phyloP scores from a whole-genome alignment of 306 rosid genomes.

The Vigna trinervia region DNA sequence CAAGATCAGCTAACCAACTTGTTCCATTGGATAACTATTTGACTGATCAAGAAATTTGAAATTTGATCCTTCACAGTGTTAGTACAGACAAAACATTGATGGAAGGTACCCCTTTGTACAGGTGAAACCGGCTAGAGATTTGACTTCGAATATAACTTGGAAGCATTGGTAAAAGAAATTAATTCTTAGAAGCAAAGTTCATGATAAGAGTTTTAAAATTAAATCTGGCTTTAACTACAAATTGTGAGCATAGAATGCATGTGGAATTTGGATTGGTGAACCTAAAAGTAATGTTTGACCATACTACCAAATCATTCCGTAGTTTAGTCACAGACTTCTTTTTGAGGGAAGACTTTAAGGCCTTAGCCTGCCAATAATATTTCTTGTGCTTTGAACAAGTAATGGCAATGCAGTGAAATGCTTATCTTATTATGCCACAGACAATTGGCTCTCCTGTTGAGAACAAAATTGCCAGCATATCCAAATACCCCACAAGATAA shows the following conservation, averaged over 20 bases:
- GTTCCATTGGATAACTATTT: conserved; percentile 20
- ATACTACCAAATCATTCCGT: conserved; percentile 28
- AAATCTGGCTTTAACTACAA: no score
- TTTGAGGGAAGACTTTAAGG: conserved; percentile 23
- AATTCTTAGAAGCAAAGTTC: background rate
- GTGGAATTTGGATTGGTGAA: background rate
- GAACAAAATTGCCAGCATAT: conserved; percentile 31
- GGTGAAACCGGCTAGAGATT: background rate
- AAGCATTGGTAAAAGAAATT: no score
- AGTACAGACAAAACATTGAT: conserved; percentile 26
- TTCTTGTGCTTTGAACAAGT: conserved; percentile 36
- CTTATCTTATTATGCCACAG: conserved; percentile 28
- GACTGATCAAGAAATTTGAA: conserved; percentile 17
- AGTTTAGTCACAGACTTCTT: background rate
- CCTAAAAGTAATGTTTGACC: conserved; percentile 22
- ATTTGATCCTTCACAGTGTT: background rate
- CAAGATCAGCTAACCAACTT: background rate
- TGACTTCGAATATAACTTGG: background rate
- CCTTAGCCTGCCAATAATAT: background rate
- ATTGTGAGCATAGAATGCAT: conserved; percentile 21
- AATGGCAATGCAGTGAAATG: conserved; percentile 10
- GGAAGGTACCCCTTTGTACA: background rate
- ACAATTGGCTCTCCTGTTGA: conserved; percentile 8
- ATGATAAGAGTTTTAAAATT: no score
- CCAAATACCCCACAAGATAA: conserved; percentile 16